Evolutionary conservation across 140 eudicot species (phyloP), one percentile per base, ranked within the genome.

Genomic region (Senecio squalidus): DNA sequence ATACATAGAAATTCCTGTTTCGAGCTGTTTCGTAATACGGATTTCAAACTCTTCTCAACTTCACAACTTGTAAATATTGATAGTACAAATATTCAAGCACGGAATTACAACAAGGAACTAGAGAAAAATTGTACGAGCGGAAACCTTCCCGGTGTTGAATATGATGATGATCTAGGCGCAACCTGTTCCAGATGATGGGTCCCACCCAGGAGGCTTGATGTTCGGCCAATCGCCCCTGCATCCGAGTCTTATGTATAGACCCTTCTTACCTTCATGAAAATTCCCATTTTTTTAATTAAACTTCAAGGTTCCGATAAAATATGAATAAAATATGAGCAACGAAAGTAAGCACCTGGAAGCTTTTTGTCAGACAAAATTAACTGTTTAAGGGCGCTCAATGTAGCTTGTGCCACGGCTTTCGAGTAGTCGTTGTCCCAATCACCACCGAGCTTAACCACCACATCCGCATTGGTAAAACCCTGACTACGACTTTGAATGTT

Each of bases 171-270:
- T 3, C 38, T 72, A 72, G 20, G 47, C 55, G 8, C 47, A 24
- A 20, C 71, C 72, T 5, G 57, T 46, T 55, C 86, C 80, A 5
- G 68, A 47, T 24, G 91, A 64, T 39, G 94, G 98, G 73, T 87
- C 95, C 89, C 89, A 87, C 8, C 89, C 98, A 6, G 98, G 98
- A 67, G 96, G 96, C 29, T 86, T 75, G 76, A 92, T 92, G 57
- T 92, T 76, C 1, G 98, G 98, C 98, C 98, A 92, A 53, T 92
- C 98, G 3, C 98, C 98, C 25, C 98, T 73, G 67, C 98, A 92
- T 53, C 98, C 98, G 55, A 91, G 34, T 56, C 98, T 64, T 69
- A 92, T 80, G 47, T 92, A 92, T 55, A 92, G 79, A 48, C 96
- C 84, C 69, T 87, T 92, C 68, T 80, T 87, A 81, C 98, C 96